phyloP scores from a whole-genome alignment of 257 asterid genomes.

The Jasminum sambac region DNA sequence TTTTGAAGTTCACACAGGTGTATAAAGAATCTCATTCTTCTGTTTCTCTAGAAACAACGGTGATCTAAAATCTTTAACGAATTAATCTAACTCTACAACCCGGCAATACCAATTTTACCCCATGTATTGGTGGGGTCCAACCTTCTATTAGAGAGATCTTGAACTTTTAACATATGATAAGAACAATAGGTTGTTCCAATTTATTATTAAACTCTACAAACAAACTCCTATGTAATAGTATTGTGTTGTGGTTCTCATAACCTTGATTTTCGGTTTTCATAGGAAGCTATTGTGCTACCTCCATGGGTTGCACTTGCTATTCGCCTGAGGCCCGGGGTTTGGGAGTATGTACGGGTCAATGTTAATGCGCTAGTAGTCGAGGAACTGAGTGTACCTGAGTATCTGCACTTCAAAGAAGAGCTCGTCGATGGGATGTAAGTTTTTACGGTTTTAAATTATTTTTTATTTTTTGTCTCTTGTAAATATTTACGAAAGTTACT shows the following conservation, averaged over 20 bases:
- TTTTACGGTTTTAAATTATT: neutral
- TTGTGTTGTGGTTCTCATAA: neutral
- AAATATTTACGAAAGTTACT: neutral
- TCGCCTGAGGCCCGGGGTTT: conserved; percentile 44
- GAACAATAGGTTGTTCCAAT: neutral
- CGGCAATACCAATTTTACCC: too few relatives aligned
- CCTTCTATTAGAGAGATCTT: too few relatives aligned
- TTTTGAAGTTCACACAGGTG: conserved; percentile 53
- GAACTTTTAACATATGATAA: neutral
- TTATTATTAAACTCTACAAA: neutral
- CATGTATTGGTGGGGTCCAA: too few relatives aligned
- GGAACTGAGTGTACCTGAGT: conserved; percentile 27
- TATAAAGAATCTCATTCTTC: neutral
- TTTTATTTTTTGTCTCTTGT: neutral
- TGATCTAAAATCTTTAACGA: too few relatives aligned
- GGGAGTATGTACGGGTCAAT: conserved; percentile 38
- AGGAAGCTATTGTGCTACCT: conserved; percentile 36
- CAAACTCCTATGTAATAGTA: neutral
- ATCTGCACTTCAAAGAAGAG: conserved; percentile 34
- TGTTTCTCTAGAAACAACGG: too few relatives aligned
- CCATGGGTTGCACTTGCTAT: conserved; percentile 40
- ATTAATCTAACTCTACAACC: too few relatives aligned
- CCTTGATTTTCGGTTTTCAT: neutral
- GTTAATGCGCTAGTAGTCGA: conserved; percentile 23
- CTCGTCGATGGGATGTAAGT: conserved; percentile 32